Percentiles rank a stretch among this genome's conserved stretches.
phyloP scores from a whole-genome alignment of 2,329 filamentous ascomycete species.

The Alternaria arbusti region DNA sequence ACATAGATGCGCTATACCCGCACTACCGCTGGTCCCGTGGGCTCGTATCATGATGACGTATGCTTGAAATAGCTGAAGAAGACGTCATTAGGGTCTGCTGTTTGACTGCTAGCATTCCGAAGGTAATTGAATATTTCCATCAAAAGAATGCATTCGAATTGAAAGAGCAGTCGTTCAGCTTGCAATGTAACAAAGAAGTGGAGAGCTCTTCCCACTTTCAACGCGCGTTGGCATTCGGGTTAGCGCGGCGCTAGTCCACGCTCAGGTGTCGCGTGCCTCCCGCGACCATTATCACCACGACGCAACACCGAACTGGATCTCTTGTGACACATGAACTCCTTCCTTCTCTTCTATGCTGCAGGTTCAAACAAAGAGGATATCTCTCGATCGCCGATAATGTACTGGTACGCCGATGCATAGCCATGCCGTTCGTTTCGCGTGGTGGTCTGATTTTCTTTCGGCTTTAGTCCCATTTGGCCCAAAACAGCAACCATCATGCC shows the following conservation, averaged over 20 bases:
- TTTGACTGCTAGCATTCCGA: background rate
- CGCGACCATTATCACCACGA: background rate
- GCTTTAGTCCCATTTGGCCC: slow-evolving; percentile 20
- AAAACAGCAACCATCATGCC: slow-evolving; percentile 28
- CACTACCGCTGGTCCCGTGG: background rate
- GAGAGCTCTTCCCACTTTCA: background rate
- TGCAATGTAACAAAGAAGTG: background rate
- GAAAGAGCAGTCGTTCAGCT: background rate
- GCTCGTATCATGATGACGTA: background rate
- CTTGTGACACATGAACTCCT: background rate
- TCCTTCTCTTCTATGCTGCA: background rate
- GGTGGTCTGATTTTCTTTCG: slow-evolving; percentile 27
- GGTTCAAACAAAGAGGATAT: background rate
- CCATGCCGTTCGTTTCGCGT: slow-evolving; percentile 26
- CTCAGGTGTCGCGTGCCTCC: background rate
- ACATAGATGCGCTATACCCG: background rate
- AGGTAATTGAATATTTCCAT: background rate
- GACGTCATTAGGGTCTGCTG: background rate
- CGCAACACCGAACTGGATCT: background rate
- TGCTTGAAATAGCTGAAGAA: background rate
- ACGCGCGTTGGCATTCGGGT: background rate
- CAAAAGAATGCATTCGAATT: background rate
- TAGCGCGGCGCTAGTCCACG: background rate
- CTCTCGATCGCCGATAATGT: background rate
- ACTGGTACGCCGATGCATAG: background rate